Evolutionary conservation across 495 filamentous ascomycete species (phyloP).

Genomic region (Aspergillus baeticus): DNA sequence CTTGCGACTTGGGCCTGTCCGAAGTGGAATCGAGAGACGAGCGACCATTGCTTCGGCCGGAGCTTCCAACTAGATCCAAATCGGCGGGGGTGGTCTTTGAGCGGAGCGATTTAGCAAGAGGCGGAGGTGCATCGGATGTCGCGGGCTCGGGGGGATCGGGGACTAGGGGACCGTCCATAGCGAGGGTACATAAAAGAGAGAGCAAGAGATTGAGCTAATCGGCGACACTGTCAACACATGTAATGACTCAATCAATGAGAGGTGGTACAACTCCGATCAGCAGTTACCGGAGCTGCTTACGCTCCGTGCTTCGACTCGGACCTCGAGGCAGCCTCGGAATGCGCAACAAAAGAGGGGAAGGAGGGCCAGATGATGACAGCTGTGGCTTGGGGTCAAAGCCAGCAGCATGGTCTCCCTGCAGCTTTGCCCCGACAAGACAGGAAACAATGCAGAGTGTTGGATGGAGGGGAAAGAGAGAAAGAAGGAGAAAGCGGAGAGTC

Average conservation of each 20-base stretch:
- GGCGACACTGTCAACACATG: not conserved
- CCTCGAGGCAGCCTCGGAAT: not conserved
- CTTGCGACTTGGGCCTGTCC: slow-evolving; percentile 44
- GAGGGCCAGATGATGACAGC: slow-evolving; percentile 1
- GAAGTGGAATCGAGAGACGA: slow-evolving; percentile 43
- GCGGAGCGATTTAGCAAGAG: slow-evolving; percentile 27
- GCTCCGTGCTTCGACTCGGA: not conserved
- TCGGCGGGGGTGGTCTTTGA: slow-evolving; percentile 35
- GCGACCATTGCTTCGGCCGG: slow-evolving; percentile 40
- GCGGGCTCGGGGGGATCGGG: slow-evolving; percentile 18
- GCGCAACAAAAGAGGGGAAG: slow-evolving; percentile 3
- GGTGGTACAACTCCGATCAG: not conserved
- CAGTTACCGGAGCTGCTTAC: not conserved
- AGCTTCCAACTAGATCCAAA: slow-evolving; percentile 32
- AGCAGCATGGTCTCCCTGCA: slow-evolving; percentile 6
- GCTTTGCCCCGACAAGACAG: not conserved
- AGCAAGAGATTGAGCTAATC: not conserved
- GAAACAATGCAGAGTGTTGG: not conserved
- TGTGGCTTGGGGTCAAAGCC: slow-evolving; percentile 4
- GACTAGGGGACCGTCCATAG: slow-evolving; percentile 32
- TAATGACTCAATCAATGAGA: not conserved
- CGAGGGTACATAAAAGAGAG: slow-evolving; percentile 6
- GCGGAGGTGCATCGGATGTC: slow-evolving; percentile 27
- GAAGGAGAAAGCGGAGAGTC: not conserved
- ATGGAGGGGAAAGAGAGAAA: not conserved